Percentiles rank a stretch among this genome's conserved stretches.
Conservation (phyloP, 257 asterid genomes). For the Datura wrightii region DNA sequence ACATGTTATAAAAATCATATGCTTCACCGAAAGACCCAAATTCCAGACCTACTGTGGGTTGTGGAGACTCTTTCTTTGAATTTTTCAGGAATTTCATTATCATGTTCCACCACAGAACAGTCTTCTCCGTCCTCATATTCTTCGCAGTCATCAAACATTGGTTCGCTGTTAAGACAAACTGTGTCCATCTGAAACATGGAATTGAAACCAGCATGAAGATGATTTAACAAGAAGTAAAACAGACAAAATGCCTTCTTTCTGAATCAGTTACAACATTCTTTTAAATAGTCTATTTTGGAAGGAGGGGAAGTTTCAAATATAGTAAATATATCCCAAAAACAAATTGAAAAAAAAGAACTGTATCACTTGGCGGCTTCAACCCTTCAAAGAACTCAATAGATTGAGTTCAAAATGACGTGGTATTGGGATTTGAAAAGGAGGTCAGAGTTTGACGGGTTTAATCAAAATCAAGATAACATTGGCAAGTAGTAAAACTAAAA, state of each 20-base stretch:
- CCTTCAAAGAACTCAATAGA: not conserved
- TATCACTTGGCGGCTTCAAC: not conserved
- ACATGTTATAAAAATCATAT: conserved; percentile 60
- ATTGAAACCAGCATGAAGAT: conserved; percentile 15
- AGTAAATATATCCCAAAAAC: not conserved
- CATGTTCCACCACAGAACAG: conserved; percentile 42
- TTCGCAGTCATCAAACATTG: conserved; percentile 51
- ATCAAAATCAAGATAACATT: not conserved
- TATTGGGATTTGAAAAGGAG: not conserved
- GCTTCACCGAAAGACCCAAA: conserved; percentile 65
- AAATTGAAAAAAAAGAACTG: not conserved
- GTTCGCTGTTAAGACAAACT: conserved; percentile 59
- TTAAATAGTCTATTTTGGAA: not conserved
- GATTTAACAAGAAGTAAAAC: conserved; percentile 22
- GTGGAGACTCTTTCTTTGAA: conserved; percentile 38
- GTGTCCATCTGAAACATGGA: conserved; percentile 55
- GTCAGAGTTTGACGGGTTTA: not conserved
- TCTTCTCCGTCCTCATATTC: conserved; percentile 55
- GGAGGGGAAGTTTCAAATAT: not conserved
- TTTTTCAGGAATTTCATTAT: conserved; percentile 39
- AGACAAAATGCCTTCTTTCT: not conserved
- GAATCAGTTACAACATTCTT: conserved; percentile 7
- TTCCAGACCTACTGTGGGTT: conserved; percentile 61
- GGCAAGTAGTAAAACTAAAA: not conserved
- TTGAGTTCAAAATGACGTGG: not conserved